Base-by-base conservation (phyloP, 495 filamentous ascomycete genomes). In the Lophiotrema nucula region DNA sequence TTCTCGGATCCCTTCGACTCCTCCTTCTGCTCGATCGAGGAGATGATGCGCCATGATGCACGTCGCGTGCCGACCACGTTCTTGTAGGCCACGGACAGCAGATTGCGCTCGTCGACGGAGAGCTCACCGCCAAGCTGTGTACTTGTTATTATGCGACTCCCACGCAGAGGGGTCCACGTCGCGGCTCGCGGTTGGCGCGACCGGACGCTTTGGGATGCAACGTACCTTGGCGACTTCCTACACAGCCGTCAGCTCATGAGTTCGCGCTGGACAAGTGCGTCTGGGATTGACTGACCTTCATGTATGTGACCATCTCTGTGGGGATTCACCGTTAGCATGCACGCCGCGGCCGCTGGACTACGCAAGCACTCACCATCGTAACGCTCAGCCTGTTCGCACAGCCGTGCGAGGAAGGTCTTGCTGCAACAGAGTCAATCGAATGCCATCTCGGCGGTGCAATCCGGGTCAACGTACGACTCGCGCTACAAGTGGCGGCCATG, bases 11-110 rank as follows among this genome's bases (percentile, higher is more conserved):
- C 93, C 85, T 99, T 99, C 70, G 90, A 92, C 77, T 98, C 93
- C 80, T 98, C 93, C 86, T 98, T 98, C 81, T 98, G 93, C 84
- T 98, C 93, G 73, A 98, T 98, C 57, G 95, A 97, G 74, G 93
- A 96, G 71, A 98, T 92, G 74, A 98, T 98, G 81, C 93, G 89
- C 93, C 93, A 98, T 58, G 95, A 97, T 56, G 93, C 93, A 87
- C 93, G 92, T 72, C 93, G 86, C 65, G 93, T 92, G 76, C 93
- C 93, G 72, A 98, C 96, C 74, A 98, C 93, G 81, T 98, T 98
- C 89, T 98, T 98, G 86, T 98, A 98, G 73, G 93, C 93, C 65
- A 98, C 93, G 42, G 95, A 97, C 54, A 98, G 88, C 47, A 98
- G 89, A 80, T 99, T 99, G 76, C 93, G 90, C 83, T 99, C 93